Evolutionary conservation across 495 filamentous ascomycete genomes (phyloP).

Genomic region (Neurospora sp.): DNA sequence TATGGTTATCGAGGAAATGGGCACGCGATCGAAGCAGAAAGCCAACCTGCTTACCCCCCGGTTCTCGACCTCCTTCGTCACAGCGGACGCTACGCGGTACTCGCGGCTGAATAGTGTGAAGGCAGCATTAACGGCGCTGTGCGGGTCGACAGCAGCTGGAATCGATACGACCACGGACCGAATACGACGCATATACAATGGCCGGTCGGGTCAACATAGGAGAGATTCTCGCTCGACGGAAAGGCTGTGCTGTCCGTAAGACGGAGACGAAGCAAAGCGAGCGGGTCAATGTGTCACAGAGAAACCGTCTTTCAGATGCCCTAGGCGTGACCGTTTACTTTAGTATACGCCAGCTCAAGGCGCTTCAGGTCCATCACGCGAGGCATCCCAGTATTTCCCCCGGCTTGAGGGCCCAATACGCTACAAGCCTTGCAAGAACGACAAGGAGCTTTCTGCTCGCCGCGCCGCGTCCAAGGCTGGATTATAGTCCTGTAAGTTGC

Average conservation of each 20-base stretch:
- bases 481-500: not conserved
- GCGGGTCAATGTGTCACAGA: not conserved
- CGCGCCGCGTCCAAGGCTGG: not conserved
- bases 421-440: not conserved
- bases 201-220: not conserved
- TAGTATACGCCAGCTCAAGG: not conserved
- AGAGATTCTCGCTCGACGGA: not conserved
- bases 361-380: not conserved
- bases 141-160: not conserved
- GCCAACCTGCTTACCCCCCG: no score
- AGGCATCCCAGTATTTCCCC: not conserved
- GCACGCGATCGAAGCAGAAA: not conserved
- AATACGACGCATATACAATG: not conserved
- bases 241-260: not conserved
- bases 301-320: rapidly evolving
- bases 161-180: not conserved
- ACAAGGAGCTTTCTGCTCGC: not conserved
- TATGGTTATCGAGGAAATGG: not conserved
- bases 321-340: not conserved
- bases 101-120: not conserved
- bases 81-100: not conserved
- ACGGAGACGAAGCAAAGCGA: not conserved
- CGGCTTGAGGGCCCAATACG: not conserved
- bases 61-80: not conserved
- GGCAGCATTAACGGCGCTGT: not conserved